Base-by-base conservation (phyloP, 2,329 filamentous ascomycete genomes). In the Xylaria sp. region DNA sequence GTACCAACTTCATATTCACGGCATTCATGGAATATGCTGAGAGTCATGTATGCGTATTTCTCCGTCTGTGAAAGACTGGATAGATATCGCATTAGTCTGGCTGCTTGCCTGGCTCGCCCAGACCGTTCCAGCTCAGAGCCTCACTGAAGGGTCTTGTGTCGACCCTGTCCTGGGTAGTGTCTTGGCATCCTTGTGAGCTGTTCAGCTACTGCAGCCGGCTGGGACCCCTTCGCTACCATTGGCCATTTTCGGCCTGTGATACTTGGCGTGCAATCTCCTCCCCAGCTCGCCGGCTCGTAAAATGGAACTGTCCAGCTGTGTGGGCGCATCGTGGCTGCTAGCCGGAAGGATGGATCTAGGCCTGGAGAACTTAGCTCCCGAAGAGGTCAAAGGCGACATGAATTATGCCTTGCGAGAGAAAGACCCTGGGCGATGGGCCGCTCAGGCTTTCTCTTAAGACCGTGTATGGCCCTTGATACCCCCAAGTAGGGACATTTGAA, bases 191-290 rank as follows among this genome's bases (percentile, higher is more conserved):
- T 67, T 51, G 55, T 54, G 52, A 50, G 44, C 62, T 69, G 76
- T 78, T 81, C 80, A 82, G 80, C 80, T 58, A 28, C 55, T 79
- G 80, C 77, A 79, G 75, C 75, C 76, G 78, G 69, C 44, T 71
- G 46, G 28, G 65, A 58, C 52, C 46, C 57, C 68, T 62, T 46
- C 37, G 25, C 62, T 60, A 44, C 65, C 66, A 76, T 76, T 80
- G 78, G 79, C 52, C 65, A 52, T 28, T 61, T 54, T 58, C 65
- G 67, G 62, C 56, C 69, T 63, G 66, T 70, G 62, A 75, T 74
- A 67, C 72, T 71, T 73, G 71, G 71, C 66, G 65, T 63, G 63
- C 73, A 77, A 77, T 76, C 77, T 78, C 70, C 56, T 63, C 62
- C 52, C 65, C 59, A 46, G 46, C 44, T 54, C 23, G 13, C 69